Percentiles rank a stretch among this genome's conserved stretches.
Evolutionary conservation across 805 yeast genomes (phyloP).

Genomic region (Henningerozyma blattae): DNA sequence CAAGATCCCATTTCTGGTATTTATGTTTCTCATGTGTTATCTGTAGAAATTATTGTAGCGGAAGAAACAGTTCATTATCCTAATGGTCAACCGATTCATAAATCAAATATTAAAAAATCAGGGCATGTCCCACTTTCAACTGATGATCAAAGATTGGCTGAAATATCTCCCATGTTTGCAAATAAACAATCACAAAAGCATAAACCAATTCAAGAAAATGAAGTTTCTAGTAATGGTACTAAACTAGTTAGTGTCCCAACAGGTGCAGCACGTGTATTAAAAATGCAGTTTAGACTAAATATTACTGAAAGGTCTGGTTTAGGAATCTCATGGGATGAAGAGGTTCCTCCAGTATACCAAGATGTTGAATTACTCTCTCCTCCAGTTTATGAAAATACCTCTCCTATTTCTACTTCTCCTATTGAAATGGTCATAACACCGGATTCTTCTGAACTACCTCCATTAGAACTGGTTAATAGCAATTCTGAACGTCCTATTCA

Average conservation of each 20-base stretch:
- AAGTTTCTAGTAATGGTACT: conserved; percentile 2
- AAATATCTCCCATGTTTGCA: conserved; percentile 32
- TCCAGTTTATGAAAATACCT: conserved; percentile 50
- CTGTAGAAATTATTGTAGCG: conserved; percentile 86
- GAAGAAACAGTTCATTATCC: conserved; percentile 58
- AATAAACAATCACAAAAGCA: conserved; percentile 15
- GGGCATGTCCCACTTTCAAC: conserved; percentile 4
- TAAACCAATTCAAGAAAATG: conserved; percentile 1
- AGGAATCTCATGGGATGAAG: conserved; percentile 98
- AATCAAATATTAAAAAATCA: background rate
- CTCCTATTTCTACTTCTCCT: background rate
- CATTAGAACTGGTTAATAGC: too few species aligned
- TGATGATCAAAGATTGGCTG: conserved; percentile 32
- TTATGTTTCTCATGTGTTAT: conserved; percentile 59
- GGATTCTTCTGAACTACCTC: too few species aligned
- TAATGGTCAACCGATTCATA: conserved; percentile 20
- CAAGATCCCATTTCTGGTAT: conserved; percentile 75
- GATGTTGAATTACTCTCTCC: conserved; percentile 78
- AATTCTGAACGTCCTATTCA: too few species aligned
- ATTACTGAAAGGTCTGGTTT: conserved; percentile 87
- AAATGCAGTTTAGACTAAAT: conserved; percentile 86
- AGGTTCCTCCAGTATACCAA: conserved; percentile 93
- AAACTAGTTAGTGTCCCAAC: conserved; percentile 59
- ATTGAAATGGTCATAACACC: too few species aligned
- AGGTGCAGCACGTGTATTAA: conserved; percentile 88